phyloP scores from a whole-genome alignment of 371 early-diverging fungal genomes.

The Mortierella sp. region DNA sequence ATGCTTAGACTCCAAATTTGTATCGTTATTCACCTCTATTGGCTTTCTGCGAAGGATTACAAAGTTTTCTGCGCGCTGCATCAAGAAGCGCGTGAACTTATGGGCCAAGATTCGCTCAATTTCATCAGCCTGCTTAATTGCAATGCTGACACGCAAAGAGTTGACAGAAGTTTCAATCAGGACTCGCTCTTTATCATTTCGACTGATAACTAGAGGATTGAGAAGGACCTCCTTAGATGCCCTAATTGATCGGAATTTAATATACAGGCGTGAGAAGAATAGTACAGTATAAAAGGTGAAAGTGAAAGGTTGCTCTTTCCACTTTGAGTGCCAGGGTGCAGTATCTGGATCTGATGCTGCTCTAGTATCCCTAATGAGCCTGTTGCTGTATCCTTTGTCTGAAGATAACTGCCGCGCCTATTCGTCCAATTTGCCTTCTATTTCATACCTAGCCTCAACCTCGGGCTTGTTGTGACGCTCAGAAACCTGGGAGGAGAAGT shows the following conservation, averaged over 20 bases:
- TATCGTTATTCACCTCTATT: slow-evolving; percentile 69
- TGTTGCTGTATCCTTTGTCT: not conserved
- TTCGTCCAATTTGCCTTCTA: not conserved
- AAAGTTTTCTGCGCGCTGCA: slow-evolving; percentile 97
- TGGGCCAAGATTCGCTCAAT: slow-evolving; percentile 95
- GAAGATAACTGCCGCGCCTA: not conserved
- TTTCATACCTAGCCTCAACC: slow-evolving; percentile 90
- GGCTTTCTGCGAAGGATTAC: slow-evolving; percentile 94
- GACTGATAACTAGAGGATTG: slow-evolving; percentile 90
- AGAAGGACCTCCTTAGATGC: slow-evolving; percentile 86
- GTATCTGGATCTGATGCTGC: no score
- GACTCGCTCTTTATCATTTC: slow-evolving; percentile 96
- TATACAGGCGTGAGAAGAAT: not conserved
- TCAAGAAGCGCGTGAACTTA: slow-evolving; percentile 97
- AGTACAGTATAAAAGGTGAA: not conserved
- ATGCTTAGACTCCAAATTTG: no score
- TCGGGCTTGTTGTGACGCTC: slow-evolving; percentile 99
- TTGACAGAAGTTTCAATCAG: slow-evolving; percentile 95
- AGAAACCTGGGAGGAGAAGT: slow-evolving; percentile 97
- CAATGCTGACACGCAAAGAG: slow-evolving; percentile 93
- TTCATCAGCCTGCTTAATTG: slow-evolving; percentile 98
- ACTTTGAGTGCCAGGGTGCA: no score
- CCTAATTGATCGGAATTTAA: slow-evolving; percentile 52
- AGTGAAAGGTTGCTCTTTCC: not conserved
- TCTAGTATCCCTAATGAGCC: not conserved